Conservation (phyloP, 2,329 filamentous ascomycete genomes). For the Bipolaris gigantea region DNA sequence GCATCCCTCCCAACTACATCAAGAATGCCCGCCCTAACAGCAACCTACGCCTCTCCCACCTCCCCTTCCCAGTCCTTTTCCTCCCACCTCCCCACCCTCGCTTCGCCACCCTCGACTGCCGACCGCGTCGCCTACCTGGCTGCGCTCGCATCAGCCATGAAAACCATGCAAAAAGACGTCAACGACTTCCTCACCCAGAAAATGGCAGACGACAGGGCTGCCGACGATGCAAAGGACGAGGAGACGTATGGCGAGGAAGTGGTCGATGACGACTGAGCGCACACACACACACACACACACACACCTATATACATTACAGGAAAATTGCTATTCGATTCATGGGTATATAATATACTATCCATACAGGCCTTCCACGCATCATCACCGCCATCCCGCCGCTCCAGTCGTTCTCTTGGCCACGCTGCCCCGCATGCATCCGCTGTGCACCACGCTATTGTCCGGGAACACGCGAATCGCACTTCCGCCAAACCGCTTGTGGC, state of each 20-base stretch:
- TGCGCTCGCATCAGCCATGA: slow-evolving; percentile 60
- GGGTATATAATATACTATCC: background rate
- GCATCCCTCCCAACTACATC: background rate
- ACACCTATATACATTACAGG: background rate
- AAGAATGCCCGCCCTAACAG: slow-evolving; percentile 47
- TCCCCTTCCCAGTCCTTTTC: slow-evolving; percentile 34
- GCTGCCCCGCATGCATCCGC: slow-evolving; percentile 49
- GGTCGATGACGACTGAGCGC: slow-evolving; percentile 60
- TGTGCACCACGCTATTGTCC: slow-evolving; percentile 59
- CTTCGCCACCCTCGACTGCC: slow-evolving; percentile 37
- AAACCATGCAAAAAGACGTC: slow-evolving; percentile 64
- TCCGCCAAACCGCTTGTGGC: slow-evolving; percentile 87
- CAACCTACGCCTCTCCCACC: slow-evolving; percentile 58
- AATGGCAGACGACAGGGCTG: slow-evolving; percentile 71
- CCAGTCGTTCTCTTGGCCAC: slow-evolving; percentile 21
- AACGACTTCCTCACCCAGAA: slow-evolving; percentile 71
- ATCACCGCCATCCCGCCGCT: slow-evolving; percentile 4
- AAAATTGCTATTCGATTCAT: background rate
- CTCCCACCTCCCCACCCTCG: slow-evolving; percentile 24
- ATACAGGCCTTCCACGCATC: background rate
- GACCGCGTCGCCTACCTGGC: slow-evolving; percentile 64
- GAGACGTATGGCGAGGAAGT: slow-evolving; percentile 86
- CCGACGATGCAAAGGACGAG: slow-evolving; percentile 54
- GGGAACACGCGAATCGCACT: slow-evolving; percentile 90
- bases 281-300: background rate